Evolutionary conservation across 1,284 basidiomycete genomes (phyloP).

Genomic region (Takashimella koratensis): DNA sequence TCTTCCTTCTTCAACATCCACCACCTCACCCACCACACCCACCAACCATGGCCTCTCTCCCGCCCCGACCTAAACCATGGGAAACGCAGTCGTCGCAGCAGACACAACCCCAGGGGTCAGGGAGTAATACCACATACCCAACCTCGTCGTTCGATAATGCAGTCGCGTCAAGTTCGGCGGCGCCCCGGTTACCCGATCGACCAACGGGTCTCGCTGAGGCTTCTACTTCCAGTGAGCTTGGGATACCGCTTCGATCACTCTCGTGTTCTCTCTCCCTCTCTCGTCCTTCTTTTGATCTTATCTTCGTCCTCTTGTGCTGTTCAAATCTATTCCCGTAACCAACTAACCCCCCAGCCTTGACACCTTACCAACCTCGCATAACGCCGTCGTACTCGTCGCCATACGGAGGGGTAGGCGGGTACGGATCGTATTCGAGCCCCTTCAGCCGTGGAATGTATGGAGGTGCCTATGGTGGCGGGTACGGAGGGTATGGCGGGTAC

Average conservation of each 20-base stretch:
- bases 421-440: slow-evolving; percentile 45
- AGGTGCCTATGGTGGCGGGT: slow-evolving; percentile 11
- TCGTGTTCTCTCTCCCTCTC: background rate
- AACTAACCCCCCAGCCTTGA: slow-evolving; percentile 8
- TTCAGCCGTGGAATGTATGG: slow-evolving; percentile 31
- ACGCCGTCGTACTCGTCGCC: slow-evolving; percentile 21
- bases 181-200: slow-evolving; percentile 38
- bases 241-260: background rate
- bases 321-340: background rate
- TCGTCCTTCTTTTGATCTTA: background rate
- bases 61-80: slow-evolving; percentile 44
- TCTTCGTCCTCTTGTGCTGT: too few species aligned
- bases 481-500: slow-evolving; percentile 45
- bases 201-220: slow-evolving; percentile 26
- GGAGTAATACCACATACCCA: slow-evolving; percentile 2
- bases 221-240: slow-evolving; percentile 1
- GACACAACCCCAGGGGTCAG: slow-evolving; percentile 3
- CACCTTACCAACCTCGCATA: slow-evolving; percentile 1
- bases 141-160: slow-evolving; percentile 25
- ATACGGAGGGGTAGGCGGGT: slow-evolving; percentile 48
- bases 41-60: slow-evolving; percentile 31
- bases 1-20: too few species aligned
- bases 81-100: slow-evolving; percentile 23
- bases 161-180: slow-evolving; percentile 23
- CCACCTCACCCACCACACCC: too few species aligned